A percentile compares a stretch with the other conserved stretches of the same genome.
Conservation (phyloP, 352 stramenopile genomes). For the Pilasporangium apinafurcum region DNA sequence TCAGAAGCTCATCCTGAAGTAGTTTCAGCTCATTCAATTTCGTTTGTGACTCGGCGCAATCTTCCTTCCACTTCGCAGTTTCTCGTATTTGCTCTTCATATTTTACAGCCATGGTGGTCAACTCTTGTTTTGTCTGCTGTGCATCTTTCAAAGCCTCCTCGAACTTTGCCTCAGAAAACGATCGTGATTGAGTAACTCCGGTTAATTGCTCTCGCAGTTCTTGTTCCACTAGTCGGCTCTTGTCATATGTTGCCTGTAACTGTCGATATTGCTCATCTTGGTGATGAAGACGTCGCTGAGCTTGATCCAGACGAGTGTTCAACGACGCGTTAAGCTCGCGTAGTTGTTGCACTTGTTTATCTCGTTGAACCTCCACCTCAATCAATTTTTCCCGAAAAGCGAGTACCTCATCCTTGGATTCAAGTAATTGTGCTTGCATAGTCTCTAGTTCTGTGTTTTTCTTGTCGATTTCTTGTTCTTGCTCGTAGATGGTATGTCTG, state of each 20-base stretch:
- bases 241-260: slow-evolving; percentile 6
- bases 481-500: slow-evolving; percentile 68
- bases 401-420: slow-evolving; percentile 15
- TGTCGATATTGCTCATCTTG: slow-evolving; percentile 7
- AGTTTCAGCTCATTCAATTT: slow-evolving; percentile 57
- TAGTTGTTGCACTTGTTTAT: slow-evolving; percentile 13
- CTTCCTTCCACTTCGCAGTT: slow-evolving; percentile 8
- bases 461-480: slow-evolving; percentile 48
- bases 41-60: slow-evolving; percentile 12
- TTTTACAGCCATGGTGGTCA: too few relatives aligned
- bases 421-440: slow-evolving; percentile 13
- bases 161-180: slow-evolving; percentile 12
- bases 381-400: slow-evolving; percentile 12
- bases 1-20: slow-evolving; percentile 63
- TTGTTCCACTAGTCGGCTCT: slow-evolving; percentile 11
- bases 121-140: slow-evolving; percentile 9
- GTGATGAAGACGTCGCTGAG: slow-evolving; percentile 21
- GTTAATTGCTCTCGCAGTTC: slow-evolving; percentile 12
- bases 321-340: slow-evolving; percentile 19
- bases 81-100: slow-evolving; percentile 9
- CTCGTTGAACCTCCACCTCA: slow-evolving; percentile 6
- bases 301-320: slow-evolving; percentile 16
- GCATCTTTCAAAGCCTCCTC: slow-evolving; percentile 12
- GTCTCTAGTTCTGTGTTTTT: slow-evolving; percentile 7
- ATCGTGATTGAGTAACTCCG: slow-evolving; percentile 16